Percentiles rank a stretch among this genome's conserved stretches.
Evolutionary conservation across 768 basidiomycete species (phyloP).

Genomic region (Tricholoma sp.): DNA sequence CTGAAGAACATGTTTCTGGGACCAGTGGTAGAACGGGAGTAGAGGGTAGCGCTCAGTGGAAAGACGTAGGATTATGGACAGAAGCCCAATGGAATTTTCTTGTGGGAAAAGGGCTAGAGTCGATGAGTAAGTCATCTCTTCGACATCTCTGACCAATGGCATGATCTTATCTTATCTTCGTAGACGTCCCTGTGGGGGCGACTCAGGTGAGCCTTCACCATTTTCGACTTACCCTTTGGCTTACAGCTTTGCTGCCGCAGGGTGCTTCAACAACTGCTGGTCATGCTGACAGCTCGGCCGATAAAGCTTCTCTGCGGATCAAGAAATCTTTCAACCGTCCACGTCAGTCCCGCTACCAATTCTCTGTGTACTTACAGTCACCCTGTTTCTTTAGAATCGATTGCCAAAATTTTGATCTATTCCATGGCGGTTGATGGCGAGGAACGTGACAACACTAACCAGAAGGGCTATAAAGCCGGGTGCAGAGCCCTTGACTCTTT

Average conservation of each 20-base stretch:
- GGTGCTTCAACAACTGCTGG: slow-evolving; percentile 58
- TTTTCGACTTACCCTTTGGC: background rate
- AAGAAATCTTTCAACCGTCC: slow-evolving; percentile 67
- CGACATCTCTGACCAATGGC: background rate
- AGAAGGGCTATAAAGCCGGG: slow-evolving; percentile 65
- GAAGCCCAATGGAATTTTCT: slow-evolving; percentile 79
- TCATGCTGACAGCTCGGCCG: slow-evolving; percentile 65
- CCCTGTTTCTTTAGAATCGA: slow-evolving; percentile 43
- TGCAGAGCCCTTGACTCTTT: slow-evolving; percentile 85
- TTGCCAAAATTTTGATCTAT: slow-evolving; percentile 84
- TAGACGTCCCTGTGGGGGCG: slow-evolving; percentile 70
- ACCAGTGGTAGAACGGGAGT: slow-evolving; percentile 44
- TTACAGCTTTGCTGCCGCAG: slow-evolving; percentile 26
- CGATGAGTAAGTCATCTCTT: slow-evolving; percentile 54
- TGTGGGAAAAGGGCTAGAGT: slow-evolving; percentile 75
- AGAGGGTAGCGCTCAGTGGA: slow-evolving; percentile 58
- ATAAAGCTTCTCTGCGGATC: slow-evolving; percentile 51
- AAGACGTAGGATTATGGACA: slow-evolving; percentile 87
- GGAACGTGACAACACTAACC: slow-evolving; percentile 39
- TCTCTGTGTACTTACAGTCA: background rate
- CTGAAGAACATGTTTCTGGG: slow-evolving; percentile 67
- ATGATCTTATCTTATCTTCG: background rate
- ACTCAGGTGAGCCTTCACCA: slow-evolving; percentile 42
- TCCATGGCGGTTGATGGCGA: slow-evolving; percentile 84
- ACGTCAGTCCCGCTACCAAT: slow-evolving; percentile 33